Evolutionary conservation across 2,329 filamentous ascomycete genomes (phyloP).

Genomic region (Fusarium dimerum): DNA sequence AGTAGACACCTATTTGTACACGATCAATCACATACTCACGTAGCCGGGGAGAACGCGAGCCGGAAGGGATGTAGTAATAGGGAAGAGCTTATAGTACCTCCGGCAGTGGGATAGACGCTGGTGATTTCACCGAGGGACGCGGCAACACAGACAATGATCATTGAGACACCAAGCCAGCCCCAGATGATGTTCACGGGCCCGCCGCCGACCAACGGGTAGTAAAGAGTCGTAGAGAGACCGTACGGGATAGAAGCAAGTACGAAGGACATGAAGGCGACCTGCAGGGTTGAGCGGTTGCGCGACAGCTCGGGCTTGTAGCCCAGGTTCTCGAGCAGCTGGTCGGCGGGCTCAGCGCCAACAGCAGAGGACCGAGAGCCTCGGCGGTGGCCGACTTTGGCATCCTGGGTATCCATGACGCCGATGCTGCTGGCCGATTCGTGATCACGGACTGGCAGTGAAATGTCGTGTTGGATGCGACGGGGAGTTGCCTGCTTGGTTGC

Average conservation of each 20-base stretch:
- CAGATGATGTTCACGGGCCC: background rate
- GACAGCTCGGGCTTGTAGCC: background rate
- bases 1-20: constrained; percentile 58
- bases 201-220: background rate
- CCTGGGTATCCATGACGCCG: too few relatives aligned
- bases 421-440: too few relatives aligned
- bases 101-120: constrained; percentile 71
- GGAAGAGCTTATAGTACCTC: constrained; percentile 44
- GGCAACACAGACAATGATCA: constrained; percentile 37
- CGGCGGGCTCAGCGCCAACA: background rate
- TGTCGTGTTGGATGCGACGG: too few relatives aligned
- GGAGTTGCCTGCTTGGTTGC: too few relatives aligned
- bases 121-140: constrained; percentile 72
- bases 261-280: constrained; percentile 1
- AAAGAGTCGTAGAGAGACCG: background rate
- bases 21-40: constrained; percentile 14
- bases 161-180: background rate
- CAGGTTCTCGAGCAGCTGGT: background rate
- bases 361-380: too few relatives aligned
- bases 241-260: background rate
- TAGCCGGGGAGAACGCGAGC: background rate
- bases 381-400: too few relatives aligned
- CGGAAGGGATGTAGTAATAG: background rate
- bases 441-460: too few relatives aligned
- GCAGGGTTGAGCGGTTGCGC: background rate